Evolutionary conservation across 2,329 filamentous ascomycete genomes (phyloP).

Genomic region (Paraphaeosphaeria minitans): DNA sequence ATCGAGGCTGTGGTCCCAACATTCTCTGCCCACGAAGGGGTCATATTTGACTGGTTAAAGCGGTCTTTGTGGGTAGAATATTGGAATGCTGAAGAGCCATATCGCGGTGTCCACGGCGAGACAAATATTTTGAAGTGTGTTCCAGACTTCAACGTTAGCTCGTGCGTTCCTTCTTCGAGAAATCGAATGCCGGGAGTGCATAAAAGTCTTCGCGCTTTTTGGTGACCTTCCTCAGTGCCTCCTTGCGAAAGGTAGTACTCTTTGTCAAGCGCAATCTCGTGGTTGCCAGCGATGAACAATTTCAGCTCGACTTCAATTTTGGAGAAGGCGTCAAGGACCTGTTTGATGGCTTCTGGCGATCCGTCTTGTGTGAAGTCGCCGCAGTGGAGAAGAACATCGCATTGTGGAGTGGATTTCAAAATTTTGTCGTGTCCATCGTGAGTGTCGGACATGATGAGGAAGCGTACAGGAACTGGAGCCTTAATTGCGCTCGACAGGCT

Average conservation of each 20-base stretch:
- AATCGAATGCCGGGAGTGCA: slow-evolving; percentile 56
- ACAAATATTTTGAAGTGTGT: slow-evolving; percentile 58
- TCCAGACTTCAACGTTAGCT: slow-evolving; percentile 54
- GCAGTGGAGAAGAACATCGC: slow-evolving; percentile 62
- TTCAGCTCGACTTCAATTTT: slow-evolving; percentile 59
- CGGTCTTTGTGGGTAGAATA: slow-evolving; percentile 57
- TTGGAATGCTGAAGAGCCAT: slow-evolving; percentile 59
- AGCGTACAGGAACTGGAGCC: slow-evolving; percentile 15
- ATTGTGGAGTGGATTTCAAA: slow-evolving; percentile 50
- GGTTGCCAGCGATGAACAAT: slow-evolving; percentile 66
- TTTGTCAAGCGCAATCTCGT: slow-evolving; percentile 63
- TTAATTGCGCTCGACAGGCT: neutral
- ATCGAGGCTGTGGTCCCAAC: slow-evolving; percentile 23
- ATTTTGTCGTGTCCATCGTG: slow-evolving; percentile 26
- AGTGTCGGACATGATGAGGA: slow-evolving; percentile 52
- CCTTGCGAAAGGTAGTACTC: slow-evolving; percentile 39
- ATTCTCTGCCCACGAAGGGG: slow-evolving; percentile 27
- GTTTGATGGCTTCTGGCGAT: slow-evolving; percentile 51
- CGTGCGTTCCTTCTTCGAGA: slow-evolving; percentile 57
- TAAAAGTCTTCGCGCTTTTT: slow-evolving; percentile 15
- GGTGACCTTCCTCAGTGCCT: slow-evolving; percentile 17
- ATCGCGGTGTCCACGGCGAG: slow-evolving; percentile 58
- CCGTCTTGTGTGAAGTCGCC: slow-evolving; percentile 62
- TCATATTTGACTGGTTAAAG: slow-evolving; percentile 49
- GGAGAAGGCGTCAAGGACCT: slow-evolving; percentile 53